Evolutionary conservation across 352 stramenopile species (phyloP).

Genomic region (Pythium aquatile): DNA sequence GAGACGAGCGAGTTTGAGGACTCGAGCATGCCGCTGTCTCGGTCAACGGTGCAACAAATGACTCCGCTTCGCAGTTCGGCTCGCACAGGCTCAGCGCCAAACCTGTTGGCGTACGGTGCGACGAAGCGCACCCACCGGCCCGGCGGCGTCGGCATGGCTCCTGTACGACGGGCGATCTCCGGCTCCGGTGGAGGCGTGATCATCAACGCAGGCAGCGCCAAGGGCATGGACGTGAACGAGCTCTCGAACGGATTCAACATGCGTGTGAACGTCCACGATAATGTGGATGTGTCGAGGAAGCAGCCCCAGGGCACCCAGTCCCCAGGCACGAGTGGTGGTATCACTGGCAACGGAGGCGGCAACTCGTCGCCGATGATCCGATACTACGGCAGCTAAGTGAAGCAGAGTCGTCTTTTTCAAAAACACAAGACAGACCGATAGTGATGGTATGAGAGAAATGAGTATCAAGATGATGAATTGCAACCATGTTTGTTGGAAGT

Average conservation of each 20-base stretch:
- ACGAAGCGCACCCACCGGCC: slow-evolving; percentile 29
- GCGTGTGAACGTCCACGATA: slow-evolving; percentile 15
- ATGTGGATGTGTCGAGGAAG: neutral
- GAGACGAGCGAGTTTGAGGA: slow-evolving; percentile 17
- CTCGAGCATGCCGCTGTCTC: neutral
- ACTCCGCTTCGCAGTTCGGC: slow-evolving; percentile 3
- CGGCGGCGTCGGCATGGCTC: slow-evolving; percentile 20
- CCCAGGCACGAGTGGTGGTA: neutral
- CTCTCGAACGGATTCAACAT: slow-evolving; percentile 10
- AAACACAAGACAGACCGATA: slow-evolving; percentile 2
- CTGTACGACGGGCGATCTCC: slow-evolving; percentile 15
- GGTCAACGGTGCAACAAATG: neutral
- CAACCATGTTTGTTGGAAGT: neutral
- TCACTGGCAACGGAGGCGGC: slow-evolving; percentile 4
- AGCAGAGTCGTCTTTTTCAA: neutral
- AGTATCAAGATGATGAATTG: neutral
- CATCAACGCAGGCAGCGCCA: slow-evolving; percentile 17
- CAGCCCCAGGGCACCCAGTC: slow-evolving; percentile 1
- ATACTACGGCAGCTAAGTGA: slow-evolving; percentile 24
- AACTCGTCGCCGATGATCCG: slow-evolving; percentile 21
- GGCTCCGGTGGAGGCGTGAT: slow-evolving; percentile 13
- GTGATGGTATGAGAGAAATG: slow-evolving; percentile 4
- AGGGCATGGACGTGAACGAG: slow-evolving; percentile 1
- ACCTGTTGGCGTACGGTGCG: slow-evolving; percentile 24
- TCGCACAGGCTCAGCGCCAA: slow-evolving; percentile 20